phyloP scores from a whole-genome alignment of 768 basidiomycete genomes.

The Rhodotorula graminis region DNA sequence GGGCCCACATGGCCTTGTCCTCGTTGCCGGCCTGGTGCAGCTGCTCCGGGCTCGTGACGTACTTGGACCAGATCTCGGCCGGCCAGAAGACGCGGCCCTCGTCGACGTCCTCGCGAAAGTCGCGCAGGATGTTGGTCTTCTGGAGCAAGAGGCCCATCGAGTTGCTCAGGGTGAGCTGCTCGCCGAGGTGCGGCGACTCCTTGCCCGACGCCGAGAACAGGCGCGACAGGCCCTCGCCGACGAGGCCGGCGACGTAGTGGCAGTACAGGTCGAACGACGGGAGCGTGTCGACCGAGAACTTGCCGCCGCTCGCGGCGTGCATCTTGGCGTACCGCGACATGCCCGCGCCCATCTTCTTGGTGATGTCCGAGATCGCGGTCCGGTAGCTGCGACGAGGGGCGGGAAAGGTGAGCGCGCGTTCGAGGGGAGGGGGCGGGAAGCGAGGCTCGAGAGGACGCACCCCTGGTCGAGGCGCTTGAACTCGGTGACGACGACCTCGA shows the following conservation, averaged over 20 bases:
- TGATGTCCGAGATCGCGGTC: slow-evolving; percentile 73
- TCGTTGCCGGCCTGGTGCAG: slow-evolving; percentile 56
- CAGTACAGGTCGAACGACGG: slow-evolving; percentile 95
- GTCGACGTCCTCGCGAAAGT: slow-evolving; percentile 85
- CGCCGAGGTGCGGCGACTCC: slow-evolving; percentile 54
- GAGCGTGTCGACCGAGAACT: slow-evolving; percentile 66
- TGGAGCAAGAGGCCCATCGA: slow-evolving; percentile 93
- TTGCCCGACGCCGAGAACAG: slow-evolving; percentile 37
- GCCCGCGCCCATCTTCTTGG: slow-evolving; percentile 79
- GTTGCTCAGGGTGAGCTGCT: slow-evolving; percentile 82
- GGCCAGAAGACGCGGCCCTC: slow-evolving; percentile 90
- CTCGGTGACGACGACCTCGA: slow-evolving; percentile 73
- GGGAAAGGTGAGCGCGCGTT: too few species aligned
- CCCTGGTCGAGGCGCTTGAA: slow-evolving; percentile 61
- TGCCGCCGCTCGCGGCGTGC: slow-evolving; percentile 57
- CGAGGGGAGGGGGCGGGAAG: too few species aligned
- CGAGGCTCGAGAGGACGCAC: slow-evolving; percentile 50
- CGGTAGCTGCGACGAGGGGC: slow-evolving; percentile 53
- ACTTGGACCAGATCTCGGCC: slow-evolving; percentile 72
- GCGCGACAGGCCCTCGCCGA: slow-evolving; percentile 54
- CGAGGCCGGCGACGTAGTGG: slow-evolving; percentile 95
- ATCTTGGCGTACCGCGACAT: slow-evolving; percentile 94
- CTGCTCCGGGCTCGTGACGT: slow-evolving; percentile 48
- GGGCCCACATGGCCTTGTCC: slow-evolving; percentile 68
- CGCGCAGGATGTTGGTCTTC: slow-evolving; percentile 97